phyloP scores from a whole-genome alignment of 495 filamentous ascomycete genomes.

The Lophiotrema nucula region DNA sequence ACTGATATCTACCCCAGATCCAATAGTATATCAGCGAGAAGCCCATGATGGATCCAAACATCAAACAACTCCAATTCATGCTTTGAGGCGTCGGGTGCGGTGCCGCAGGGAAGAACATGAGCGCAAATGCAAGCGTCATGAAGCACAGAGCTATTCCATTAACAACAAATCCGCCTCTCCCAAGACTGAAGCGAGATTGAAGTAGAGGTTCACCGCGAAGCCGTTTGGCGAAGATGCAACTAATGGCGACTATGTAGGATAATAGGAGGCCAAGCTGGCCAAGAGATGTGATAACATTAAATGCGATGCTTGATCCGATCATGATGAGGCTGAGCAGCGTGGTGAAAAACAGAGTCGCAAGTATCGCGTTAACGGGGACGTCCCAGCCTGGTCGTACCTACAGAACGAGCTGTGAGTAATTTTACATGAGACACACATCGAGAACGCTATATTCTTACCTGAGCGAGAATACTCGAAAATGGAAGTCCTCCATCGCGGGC shows the following conservation, averaged over 20 bases:
- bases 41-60: slow-evolving; percentile 3
- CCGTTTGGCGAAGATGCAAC: slow-evolving; percentile 45
- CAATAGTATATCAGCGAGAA: slow-evolving; percentile 14
- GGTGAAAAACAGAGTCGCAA: slow-evolving; percentile 39
- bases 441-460: no score
- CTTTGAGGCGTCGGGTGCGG: slow-evolving; percentile 38
- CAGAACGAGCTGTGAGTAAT: background rate
- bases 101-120: slow-evolving; percentile 53
- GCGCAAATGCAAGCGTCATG: slow-evolving; percentile 51
- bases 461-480: background rate
- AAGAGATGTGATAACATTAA: slow-evolving; percentile 52
- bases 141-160: slow-evolving; percentile 50
- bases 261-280: slow-evolving; percentile 46
- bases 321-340: slow-evolving; percentile 37
- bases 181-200: slow-evolving; percentile 51
- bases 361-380: slow-evolving; percentile 54
- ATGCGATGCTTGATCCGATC: slow-evolving; percentile 48
- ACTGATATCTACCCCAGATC: background rate
- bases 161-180: slow-evolving; percentile 48
- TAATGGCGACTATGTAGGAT: slow-evolving; percentile 53
- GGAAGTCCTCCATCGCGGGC: slow-evolving; percentile 26
- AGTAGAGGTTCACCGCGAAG: slow-evolving; percentile 42
- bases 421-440: no score
- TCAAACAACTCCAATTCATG: slow-evolving; percentile 18
- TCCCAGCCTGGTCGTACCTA: slow-evolving; percentile 49